Conservation (phyloP, 2,329 filamentous ascomycete genomes). For the Penicillium sp. region DNA sequence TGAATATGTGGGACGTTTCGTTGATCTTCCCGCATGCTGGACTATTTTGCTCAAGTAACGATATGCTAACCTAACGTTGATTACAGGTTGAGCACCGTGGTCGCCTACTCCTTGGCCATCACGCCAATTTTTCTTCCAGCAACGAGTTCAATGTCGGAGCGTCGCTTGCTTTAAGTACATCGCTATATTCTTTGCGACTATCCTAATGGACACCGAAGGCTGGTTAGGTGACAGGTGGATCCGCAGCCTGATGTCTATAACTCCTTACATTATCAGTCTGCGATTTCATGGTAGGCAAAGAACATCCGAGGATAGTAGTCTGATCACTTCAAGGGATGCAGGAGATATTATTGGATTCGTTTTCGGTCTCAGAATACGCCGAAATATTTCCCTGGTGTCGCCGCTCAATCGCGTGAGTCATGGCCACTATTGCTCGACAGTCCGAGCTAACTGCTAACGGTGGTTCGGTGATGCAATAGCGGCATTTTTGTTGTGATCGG, state of each 20-base stretch:
- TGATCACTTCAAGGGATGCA: slow-evolving; percentile 10
- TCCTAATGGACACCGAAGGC: slow-evolving; percentile 57
- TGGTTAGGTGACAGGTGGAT: slow-evolving; percentile 63
- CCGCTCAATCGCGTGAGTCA: slow-evolving; percentile 3
- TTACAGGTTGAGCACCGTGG: slow-evolving; percentile 57
- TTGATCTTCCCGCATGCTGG: slow-evolving; percentile 51
- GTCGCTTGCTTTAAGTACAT: slow-evolving; percentile 67
- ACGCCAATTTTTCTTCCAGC: slow-evolving; percentile 61
- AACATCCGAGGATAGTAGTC: slow-evolving; percentile 16
- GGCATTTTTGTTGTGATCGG: slow-evolving; percentile 7
- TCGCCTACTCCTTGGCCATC: slow-evolving; percentile 69
- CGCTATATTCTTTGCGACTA: slow-evolving; percentile 63
- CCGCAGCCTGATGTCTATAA: slow-evolving; percentile 65
- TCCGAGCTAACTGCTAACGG: neutral
- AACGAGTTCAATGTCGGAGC: slow-evolving; percentile 59
- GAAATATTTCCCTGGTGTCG: slow-evolving; percentile 1
- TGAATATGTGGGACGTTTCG: slow-evolving; percentile 54
- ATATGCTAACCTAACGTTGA: neutral
- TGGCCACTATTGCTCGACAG: neutral
- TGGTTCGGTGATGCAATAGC: neutral
- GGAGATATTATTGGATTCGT: slow-evolving; percentile 14
- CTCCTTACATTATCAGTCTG: slow-evolving; percentile 62
- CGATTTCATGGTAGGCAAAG: slow-evolving; percentile 50
- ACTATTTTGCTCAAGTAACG: neutral
- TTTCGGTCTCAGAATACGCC: slow-evolving; percentile 10